Evolutionary conservation across 192 early-diverging fungal species (phyloP).

Genomic region (Backusella liffmaniae): DNA sequence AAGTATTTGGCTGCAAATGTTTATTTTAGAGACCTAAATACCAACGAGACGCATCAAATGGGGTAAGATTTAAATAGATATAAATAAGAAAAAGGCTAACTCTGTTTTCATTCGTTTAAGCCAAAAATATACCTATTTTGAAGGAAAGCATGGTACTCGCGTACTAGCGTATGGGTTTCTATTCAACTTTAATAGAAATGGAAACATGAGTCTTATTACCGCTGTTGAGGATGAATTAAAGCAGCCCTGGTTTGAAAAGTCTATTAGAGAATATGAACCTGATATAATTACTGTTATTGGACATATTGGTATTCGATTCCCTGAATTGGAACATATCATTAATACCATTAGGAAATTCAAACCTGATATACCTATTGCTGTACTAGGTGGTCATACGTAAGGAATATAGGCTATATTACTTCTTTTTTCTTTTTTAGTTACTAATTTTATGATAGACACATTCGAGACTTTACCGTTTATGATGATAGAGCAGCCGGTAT

Average conservation of each 20-base stretch:
- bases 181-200: conserved; percentile 40
- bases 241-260: conserved; percentile 50
- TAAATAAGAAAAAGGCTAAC: background rate
- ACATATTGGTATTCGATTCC: conserved; percentile 45
- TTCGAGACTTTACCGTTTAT: conserved; percentile 49
- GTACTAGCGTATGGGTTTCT: conserved; percentile 55
- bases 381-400: conserved; percentile 53
- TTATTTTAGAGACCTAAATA: conserved; percentile 30
- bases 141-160: conserved; percentile 42
- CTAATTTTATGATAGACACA: conserved; percentile 26
- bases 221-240: conserved; percentile 45
- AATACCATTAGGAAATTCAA: conserved; percentile 46
- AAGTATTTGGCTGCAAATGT: conserved; percentile 36
- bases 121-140: conserved; percentile 33
- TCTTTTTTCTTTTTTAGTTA: background rate
- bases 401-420: background rate
- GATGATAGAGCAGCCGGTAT: conserved; percentile 46
- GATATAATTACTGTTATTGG: conserved; percentile 53
- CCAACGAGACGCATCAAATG: conserved; percentile 46
- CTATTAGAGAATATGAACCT: conserved; percentile 39
- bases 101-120: background rate
- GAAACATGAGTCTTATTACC: conserved; percentile 35
- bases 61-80: conserved; percentile 15
- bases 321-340: conserved; percentile 42
- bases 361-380: conserved; percentile 46